A percentile compares a stretch with the other conserved stretches of the same genome.
phyloP scores from a whole-genome alignment of 306 rosid genomes.

The Dryas drummondii region DNA sequence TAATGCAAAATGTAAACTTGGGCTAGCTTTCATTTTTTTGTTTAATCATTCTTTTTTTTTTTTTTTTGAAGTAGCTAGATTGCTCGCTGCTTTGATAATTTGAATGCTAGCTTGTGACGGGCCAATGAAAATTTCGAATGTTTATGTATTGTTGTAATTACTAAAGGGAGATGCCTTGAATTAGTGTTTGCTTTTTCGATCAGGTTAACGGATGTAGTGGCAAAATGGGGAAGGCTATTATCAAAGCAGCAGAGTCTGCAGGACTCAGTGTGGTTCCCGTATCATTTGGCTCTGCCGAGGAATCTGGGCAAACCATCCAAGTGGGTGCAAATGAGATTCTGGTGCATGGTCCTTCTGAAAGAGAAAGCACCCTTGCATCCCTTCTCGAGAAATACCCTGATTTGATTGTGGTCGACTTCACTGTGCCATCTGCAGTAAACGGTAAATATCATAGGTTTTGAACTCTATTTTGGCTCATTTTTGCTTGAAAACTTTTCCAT shows the following conservation, averaged over 20 bases:
- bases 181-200: slow-evolving; percentile 12
- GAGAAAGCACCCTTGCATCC: slow-evolving; percentile 63
- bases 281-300: slow-evolving; percentile 73
- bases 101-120: background rate
- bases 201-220: slow-evolving; percentile 91
- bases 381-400: slow-evolving; percentile 56
- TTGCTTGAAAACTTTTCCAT: background rate
- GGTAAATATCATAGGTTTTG: slow-evolving; percentile 39
- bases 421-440: slow-evolving; percentile 80
- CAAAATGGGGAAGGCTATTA: slow-evolving; percentile 86
- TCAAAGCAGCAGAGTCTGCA: slow-evolving; percentile 78
- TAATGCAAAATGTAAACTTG: background rate
- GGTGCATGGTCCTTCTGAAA: slow-evolving; percentile 74
- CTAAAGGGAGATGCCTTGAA: background rate
- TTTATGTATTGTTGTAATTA: background rate
- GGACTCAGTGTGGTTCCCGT: slow-evolving; percentile 76
- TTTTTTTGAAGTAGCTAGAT: too few species aligned
- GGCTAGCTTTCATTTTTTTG: too few species aligned
- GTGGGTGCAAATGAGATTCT: slow-evolving; percentile 61
- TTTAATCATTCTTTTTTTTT: background rate
- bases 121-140: too few species aligned
- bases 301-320: slow-evolving; percentile 62
- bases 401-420: slow-evolving; percentile 86
- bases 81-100: background rate
- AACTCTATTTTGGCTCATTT: background rate